A percentile compares a stretch with the other conserved stretches of the same genome.
Evolutionary conservation across 352 stramenopile genomes (phyloP).

Genomic region (Pythium sukuiense): DNA sequence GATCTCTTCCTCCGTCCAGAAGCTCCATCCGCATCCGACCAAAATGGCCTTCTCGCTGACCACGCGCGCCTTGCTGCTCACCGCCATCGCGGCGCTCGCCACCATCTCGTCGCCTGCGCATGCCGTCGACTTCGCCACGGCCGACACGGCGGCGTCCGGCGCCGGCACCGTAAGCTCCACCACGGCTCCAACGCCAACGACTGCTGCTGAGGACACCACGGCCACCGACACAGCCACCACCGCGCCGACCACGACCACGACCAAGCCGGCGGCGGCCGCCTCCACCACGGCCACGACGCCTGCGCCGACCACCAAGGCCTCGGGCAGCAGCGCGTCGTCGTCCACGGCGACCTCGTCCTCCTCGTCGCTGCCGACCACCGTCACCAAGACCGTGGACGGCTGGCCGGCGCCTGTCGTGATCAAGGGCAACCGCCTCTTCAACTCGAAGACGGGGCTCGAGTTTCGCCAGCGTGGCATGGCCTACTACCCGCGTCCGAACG

Average conservation of each 20-base stretch:
- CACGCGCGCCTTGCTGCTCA: conserved; percentile 18
- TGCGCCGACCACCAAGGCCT: background rate
- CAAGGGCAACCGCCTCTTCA: conserved; percentile 78
- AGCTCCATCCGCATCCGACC: background rate
- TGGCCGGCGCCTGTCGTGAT: conserved; percentile 46
- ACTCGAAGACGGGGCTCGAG: conserved; percentile 47
- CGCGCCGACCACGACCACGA: background rate
- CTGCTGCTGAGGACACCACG: background rate
- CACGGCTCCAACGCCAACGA: background rate
- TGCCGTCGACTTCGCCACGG: conserved; percentile 20
- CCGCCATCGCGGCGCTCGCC: conserved; percentile 17
- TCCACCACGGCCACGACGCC: background rate
- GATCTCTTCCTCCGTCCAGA: background rate
- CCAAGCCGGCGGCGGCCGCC: background rate
- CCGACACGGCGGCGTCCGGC: conserved; percentile 5
- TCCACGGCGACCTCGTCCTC: conserved; percentile 4
- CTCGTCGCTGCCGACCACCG: conserved; percentile 12
- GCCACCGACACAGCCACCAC: background rate
- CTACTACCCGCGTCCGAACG: conserved; percentile 72
- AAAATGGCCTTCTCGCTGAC: conserved; percentile 24
- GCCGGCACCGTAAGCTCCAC: conserved; percentile 4
- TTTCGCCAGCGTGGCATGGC: conserved; percentile 73
- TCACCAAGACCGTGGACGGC: conserved; percentile 25
- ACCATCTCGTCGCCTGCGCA: conserved; percentile 14
- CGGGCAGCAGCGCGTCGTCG: background rate